Percentiles rank a stretch among this genome's conserved stretches.
Conservation (phyloP, 176 grass and related monocot genomes). For the Rhynchospora pubera region DNA sequence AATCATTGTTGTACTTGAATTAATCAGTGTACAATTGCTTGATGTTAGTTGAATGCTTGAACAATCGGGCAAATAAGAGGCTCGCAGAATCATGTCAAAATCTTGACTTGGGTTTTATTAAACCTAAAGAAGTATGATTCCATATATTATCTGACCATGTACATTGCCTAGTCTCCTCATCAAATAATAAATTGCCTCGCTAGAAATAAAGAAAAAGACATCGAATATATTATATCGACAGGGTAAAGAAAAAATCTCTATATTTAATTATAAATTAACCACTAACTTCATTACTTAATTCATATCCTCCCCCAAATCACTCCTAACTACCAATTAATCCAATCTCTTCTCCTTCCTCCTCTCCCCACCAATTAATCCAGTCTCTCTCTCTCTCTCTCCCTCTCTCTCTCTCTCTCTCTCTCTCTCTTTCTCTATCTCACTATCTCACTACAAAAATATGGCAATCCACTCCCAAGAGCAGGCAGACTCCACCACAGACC, state of each 20-base stretch:
- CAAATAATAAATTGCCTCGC: neutral
- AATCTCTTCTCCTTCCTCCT: neutral
- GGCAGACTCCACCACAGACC: neutral
- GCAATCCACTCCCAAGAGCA: slow-evolving; percentile 10
- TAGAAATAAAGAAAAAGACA: neutral
- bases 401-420: neutral
- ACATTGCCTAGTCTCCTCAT: neutral
- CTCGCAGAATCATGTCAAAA: neutral
- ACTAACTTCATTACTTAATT: neutral
- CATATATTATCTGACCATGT: neutral
- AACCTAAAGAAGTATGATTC: neutral
- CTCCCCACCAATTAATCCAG: neutral
- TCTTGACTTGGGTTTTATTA: neutral
- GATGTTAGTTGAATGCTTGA: neutral
- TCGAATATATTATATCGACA: neutral
- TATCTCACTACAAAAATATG: neutral
- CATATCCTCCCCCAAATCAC: neutral
- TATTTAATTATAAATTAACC: neutral
- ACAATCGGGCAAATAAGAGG: neutral
- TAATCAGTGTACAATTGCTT: neutral
- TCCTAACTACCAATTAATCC: neutral
- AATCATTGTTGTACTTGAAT: neutral
- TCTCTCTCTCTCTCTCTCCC: too few relatives aligned
- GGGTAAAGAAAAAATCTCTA: neutral
- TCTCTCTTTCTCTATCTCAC: neutral